Conservation (phyloP, 768 basidiomycete genomes). For the Udeniomyces megalosporus region DNA sequence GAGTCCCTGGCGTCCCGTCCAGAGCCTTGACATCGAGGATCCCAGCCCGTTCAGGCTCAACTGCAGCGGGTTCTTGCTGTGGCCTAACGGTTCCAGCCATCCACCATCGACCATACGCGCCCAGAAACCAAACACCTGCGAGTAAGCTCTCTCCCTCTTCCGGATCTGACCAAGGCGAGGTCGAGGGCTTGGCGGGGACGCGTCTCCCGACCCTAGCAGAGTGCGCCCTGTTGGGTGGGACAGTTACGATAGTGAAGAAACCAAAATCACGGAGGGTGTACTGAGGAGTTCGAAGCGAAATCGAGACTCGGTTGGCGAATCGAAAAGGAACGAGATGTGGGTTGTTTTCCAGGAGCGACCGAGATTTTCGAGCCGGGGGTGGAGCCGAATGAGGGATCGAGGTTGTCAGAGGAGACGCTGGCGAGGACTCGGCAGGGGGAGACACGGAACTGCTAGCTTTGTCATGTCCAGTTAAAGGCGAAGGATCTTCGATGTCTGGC, state of each 20-base stretch:
- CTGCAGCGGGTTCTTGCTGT: conserved; percentile 15
- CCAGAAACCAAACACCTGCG: conserved; percentile 68
- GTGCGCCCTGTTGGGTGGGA: conserved; percentile 41
- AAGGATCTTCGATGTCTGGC: conserved; percentile 12
- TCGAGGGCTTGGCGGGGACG: neutral
- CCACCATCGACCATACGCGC: conserved; percentile 86
- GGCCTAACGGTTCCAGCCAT: conserved; percentile 56
- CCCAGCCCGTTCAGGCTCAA: conserved; percentile 36
- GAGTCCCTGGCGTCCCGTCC: conserved; percentile 28
- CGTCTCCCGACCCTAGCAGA: neutral
- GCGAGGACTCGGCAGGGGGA: neutral
- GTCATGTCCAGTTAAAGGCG: conserved; percentile 15
- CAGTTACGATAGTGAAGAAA: conserved; percentile 69
- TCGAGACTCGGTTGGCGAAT: conserved; percentile 81
- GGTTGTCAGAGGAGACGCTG: conserved; percentile 7
- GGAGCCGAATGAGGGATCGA: conserved; percentile 17
- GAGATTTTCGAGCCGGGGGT: neutral
- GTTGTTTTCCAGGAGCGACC: too few species aligned
- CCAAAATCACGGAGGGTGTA: conserved; percentile 74
- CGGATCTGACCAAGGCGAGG: conserved; percentile 5
- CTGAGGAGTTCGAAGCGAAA: conserved; percentile 81
- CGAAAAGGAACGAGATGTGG: conserved; percentile 32
- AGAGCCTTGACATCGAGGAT: conserved; percentile 58
- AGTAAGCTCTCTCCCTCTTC: conserved; percentile 9
- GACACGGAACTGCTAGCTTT: neutral